Evolutionary conservation across 176 grass and related monocot species (phyloP).

Genomic region (Oropetium thomaeum): DNA sequence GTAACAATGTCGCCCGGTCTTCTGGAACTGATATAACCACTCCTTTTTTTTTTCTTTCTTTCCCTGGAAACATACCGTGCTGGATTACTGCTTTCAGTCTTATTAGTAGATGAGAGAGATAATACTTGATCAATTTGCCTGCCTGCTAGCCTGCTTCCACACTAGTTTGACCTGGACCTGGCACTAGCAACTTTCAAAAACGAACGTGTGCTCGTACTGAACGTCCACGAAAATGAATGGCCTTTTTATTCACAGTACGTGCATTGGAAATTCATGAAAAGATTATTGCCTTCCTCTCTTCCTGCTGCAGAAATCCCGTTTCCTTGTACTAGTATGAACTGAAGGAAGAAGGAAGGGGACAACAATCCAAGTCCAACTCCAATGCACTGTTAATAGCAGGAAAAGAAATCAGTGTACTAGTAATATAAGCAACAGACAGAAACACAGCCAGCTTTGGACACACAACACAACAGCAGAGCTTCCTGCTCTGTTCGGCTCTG

Average conservation of each 20-base stretch:
- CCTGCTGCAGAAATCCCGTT: too few relatives aligned
- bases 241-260: background rate
- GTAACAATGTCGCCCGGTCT: background rate
- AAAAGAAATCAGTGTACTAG: background rate
- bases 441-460: slow-evolving; percentile 4
- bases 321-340: too few relatives aligned
- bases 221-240: background rate
- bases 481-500: slow-evolving; percentile 12
- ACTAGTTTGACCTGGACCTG: background rate
- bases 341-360: too few relatives aligned
- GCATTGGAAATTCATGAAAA: background rate
- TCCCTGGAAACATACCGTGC: background rate
- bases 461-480: background rate
- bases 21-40: background rate
- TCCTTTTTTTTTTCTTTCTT: too few relatives aligned
- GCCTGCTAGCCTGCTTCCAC: background rate
- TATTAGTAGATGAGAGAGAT: background rate
- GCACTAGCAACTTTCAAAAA: background rate
- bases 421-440: background rate
- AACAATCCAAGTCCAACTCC: too few relatives aligned
- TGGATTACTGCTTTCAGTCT: background rate
- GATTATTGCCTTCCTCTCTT: background rate
- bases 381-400: background rate
- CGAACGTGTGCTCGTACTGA: background rate
- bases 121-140: background rate